These are phyloP conservation scores for Neonectria ditissima DNA, from an alignment of 2,329 filamentous ascomycete genomes.

Conservation along the genomic window DNA sequence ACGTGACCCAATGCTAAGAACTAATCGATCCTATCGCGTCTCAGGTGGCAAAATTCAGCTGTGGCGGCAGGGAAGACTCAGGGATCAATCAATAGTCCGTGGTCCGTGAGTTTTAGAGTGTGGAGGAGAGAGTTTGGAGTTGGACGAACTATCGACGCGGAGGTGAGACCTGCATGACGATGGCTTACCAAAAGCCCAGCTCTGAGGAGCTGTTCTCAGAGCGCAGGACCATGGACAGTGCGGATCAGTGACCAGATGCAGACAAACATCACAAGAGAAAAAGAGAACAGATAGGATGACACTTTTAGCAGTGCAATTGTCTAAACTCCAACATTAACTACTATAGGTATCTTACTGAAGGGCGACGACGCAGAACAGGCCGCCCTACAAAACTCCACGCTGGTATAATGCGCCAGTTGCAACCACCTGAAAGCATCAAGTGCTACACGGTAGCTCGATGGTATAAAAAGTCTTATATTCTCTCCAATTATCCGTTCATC, in stretches of 20 bases:
- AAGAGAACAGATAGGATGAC: background rate
- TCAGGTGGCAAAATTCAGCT: background rate
- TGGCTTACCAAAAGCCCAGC: too few relatives aligned
- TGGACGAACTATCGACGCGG: background rate
- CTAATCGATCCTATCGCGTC: background rate
- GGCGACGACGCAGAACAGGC: slow-evolving; percentile 31
- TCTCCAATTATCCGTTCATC: slow-evolving; percentile 13
- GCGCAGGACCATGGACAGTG: too few relatives aligned
- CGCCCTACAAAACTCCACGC: slow-evolving; percentile 43
- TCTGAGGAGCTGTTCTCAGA: too few relatives aligned
- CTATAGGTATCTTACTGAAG: slow-evolving; percentile 32
- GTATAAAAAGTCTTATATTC: slow-evolving; percentile 28
- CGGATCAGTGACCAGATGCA: too few relatives aligned
- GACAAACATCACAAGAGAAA: background rate
- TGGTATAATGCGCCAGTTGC: slow-evolving; percentile 42
- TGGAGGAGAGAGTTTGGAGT: background rate
- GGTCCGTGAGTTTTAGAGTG: background rate
- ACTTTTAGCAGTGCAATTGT: slow-evolving; percentile 4
- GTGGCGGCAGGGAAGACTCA: background rate
- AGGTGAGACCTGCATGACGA: background rate
- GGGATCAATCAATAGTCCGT: background rate
- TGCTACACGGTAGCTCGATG: slow-evolving; percentile 37
- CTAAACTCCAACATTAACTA: slow-evolving; percentile 35
- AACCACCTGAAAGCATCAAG: slow-evolving; percentile 41
- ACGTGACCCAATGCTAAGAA: background rate